Conservation (phyloP, 1,284 basidiomycete species). For the Ganoderma sinense region DNA sequence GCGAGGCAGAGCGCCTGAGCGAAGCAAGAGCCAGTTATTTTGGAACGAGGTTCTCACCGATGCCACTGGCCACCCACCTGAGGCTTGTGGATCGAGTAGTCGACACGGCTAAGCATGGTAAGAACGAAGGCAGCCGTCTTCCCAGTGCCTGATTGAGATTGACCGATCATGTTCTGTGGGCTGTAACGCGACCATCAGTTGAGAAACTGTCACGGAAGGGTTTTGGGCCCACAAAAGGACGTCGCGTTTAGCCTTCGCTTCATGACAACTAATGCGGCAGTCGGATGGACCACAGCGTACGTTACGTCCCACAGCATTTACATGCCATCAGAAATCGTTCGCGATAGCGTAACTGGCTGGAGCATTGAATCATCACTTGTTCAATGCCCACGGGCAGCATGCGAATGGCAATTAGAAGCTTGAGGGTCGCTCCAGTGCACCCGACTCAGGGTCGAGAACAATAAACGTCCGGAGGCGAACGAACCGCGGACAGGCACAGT, state of each 20-base stretch:
- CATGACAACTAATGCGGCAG: conserved; percentile 1
- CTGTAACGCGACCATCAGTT: conserved; percentile 48
- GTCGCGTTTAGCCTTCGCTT: background rate
- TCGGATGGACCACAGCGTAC: background rate
- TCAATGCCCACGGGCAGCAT: background rate
- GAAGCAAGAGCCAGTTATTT: conserved; percentile 4
- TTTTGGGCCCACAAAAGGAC: background rate
- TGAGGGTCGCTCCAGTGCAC: background rate
- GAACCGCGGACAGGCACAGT: background rate
- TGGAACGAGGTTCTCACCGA: background rate
- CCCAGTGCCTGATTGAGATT: conserved; percentile 98
- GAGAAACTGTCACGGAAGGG: conserved; percentile 7
- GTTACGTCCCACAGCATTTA: background rate
- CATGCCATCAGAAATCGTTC: background rate
- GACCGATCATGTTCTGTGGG: conserved; percentile 98
- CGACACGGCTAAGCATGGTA: conserved; percentile 96
- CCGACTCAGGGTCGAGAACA: background rate
- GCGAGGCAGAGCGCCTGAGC: conserved; percentile 89
- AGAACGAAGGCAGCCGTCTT: conserved; percentile 99
- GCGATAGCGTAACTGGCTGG: background rate
- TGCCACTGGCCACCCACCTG: conserved; percentile 65
- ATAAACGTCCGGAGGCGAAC: background rate
- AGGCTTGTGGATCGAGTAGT: conserved; percentile 84
- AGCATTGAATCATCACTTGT: background rate
- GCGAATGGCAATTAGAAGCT: background rate